phyloP scores from a whole-genome alignment of 305 asterid genomes.

The Ilex paraguariensis region DNA sequence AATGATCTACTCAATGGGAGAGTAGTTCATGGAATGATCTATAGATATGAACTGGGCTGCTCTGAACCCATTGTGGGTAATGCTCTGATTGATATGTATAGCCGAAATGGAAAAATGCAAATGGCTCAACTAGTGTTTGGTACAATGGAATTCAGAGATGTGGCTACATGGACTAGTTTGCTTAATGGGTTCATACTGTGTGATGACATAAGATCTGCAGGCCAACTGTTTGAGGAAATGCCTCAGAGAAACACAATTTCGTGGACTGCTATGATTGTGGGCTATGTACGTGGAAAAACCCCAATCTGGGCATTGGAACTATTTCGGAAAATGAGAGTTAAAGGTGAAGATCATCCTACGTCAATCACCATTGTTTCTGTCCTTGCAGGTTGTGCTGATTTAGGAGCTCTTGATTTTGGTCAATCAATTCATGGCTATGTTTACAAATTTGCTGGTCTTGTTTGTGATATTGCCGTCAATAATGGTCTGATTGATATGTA shows the following conservation, averaged over 20 bases:
- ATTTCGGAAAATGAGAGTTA: slow-evolving; percentile 50
- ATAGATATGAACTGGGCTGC: slow-evolving; percentile 27
- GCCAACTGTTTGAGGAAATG: slow-evolving; percentile 54
- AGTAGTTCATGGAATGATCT: slow-evolving; percentile 55
- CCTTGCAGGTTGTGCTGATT: slow-evolving; percentile 85
- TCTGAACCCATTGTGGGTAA: slow-evolving; percentile 50
- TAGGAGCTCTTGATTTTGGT: slow-evolving; percentile 73
- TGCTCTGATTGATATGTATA: slow-evolving; percentile 73
- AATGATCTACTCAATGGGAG: slow-evolving; percentile 43
- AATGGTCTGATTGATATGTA: slow-evolving; percentile 80
- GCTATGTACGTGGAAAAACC: slow-evolving; percentile 52
- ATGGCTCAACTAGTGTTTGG: slow-evolving; percentile 47
- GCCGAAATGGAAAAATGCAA: slow-evolving; percentile 33
- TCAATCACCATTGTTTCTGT: slow-evolving; percentile 60
- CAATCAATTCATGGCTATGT: slow-evolving; percentile 54
- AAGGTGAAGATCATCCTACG: slow-evolving; percentile 45
- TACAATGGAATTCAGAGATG: slow-evolving; percentile 38
- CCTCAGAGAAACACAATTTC: slow-evolving; percentile 61
- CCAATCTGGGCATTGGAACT: slow-evolving; percentile 50
- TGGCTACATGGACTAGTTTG: slow-evolving; percentile 76
- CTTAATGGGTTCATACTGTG: slow-evolving; percentile 48
- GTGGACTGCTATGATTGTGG: slow-evolving; percentile 85
- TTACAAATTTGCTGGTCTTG: slow-evolving; percentile 44
- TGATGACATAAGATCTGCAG: slow-evolving; percentile 46
- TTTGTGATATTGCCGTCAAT: slow-evolving; percentile 41